Percentiles rank a stretch among this genome's conserved stretches.
These are phyloP conservation scores for Penicillium sp. DNA, from an alignment of 2,329 filamentous ascomycete genomes.

Conservation along the genomic window DNA sequence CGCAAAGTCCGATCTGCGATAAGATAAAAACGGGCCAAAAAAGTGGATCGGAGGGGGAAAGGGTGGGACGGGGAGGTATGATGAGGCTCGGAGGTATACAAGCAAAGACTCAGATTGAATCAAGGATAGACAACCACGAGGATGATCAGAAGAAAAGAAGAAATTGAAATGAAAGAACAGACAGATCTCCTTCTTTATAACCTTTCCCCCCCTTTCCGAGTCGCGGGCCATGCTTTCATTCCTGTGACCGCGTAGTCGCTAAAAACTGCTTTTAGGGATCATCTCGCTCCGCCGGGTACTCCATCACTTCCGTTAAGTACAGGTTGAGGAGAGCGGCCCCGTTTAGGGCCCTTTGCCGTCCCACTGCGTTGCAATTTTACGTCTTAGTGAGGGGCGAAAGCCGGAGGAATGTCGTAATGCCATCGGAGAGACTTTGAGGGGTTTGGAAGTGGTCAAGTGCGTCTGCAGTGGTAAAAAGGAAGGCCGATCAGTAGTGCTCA, in stretches of 20 bases:
- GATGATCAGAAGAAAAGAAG: constrained; percentile 10
- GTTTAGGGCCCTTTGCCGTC: constrained; percentile 34
- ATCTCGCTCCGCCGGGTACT: constrained; percentile 34
- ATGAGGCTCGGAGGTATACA: not conserved
- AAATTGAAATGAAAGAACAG: constrained; percentile 12
- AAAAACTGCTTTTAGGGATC: constrained; percentile 57
- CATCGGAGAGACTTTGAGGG: constrained; percentile 12
- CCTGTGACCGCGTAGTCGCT: constrained; percentile 40
- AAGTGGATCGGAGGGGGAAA: constrained; percentile 14
- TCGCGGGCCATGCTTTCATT: constrained; percentile 20
- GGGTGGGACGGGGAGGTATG: constrained; percentile 2
- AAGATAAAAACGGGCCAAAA: constrained; percentile 29
- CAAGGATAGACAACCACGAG: constrained; percentile 11
- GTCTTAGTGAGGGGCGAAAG: constrained; percentile 15
- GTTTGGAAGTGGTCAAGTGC: constrained; percentile 3
- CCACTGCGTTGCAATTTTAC: constrained; percentile 34
- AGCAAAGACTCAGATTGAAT: not conserved
- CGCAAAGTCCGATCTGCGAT: constrained; percentile 29
- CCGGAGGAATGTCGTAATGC: constrained; percentile 22
- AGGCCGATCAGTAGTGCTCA: not conserved
- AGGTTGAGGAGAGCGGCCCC: constrained; percentile 51
- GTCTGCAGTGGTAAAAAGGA: constrained; percentile 14
- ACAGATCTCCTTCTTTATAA: constrained; percentile 27
- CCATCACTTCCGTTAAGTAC: constrained; percentile 55
- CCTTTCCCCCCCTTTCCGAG: constrained; percentile 20